Conservation (phyloP, 2,329 filamentous ascomycete species). For the Colletotrichum sp. region DNA sequence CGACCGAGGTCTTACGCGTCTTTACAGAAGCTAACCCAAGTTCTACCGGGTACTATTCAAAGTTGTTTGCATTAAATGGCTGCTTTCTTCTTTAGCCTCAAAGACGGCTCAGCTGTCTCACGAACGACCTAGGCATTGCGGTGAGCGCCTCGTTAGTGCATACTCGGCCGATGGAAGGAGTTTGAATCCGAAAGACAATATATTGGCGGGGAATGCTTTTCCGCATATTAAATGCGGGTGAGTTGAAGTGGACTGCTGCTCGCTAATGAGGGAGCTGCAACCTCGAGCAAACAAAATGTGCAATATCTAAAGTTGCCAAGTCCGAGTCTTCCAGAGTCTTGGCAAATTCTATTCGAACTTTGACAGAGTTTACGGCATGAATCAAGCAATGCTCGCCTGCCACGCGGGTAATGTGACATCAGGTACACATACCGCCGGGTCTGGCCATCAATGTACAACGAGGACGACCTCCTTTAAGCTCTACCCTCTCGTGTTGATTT, state of each 20-base stretch:
- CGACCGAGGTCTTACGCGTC: neutral
- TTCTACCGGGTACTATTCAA: neutral
- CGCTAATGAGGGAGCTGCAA: neutral
- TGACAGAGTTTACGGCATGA: neutral
- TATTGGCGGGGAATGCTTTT: neutral
- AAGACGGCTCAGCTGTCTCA: neutral
- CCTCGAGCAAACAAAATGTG: neutral
- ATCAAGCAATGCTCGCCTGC: neutral
- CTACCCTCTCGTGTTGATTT: neutral
- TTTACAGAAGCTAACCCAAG: neutral
- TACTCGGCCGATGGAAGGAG: neutral
- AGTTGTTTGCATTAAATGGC: neutral
- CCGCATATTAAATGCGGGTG: neutral
- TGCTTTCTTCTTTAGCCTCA: neutral
- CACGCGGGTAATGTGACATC: neutral
- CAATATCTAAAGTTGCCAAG: neutral
- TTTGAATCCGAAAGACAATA: neutral
- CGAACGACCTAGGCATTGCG: neutral
- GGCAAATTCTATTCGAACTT: neutral
- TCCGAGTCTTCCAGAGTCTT: neutral
- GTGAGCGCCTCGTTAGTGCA: neutral
- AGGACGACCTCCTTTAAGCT: neutral
- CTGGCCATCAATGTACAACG: neutral
- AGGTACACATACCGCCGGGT: neutral
- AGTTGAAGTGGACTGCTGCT: neutral